Percentiles rank a stretch among this genome's conserved stretches.
Evolutionary conservation across 2,329 filamentous ascomycete species (phyloP).

Genomic region (Apiospora aurea): DNA sequence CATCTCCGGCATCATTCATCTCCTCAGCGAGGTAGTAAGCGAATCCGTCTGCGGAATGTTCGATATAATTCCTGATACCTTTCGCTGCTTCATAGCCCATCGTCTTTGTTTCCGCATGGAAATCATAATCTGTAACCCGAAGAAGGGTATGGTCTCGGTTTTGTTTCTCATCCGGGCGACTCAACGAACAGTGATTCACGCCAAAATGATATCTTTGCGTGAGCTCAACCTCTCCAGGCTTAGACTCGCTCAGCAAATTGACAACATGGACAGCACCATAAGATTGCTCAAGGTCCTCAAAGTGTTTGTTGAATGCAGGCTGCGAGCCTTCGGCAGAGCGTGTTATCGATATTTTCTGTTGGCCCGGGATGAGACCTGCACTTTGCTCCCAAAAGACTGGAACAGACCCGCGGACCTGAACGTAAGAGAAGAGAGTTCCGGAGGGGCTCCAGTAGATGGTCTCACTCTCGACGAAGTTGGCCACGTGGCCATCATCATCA

Average conservation of each 20-base stretch:
- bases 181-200: constrained; percentile 76
- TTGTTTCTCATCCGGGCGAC: constrained; percentile 61
- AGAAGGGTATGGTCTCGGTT: constrained; percentile 76
- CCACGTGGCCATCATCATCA: constrained; percentile 95
- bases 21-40: constrained; percentile 91
- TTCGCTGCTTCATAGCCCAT: constrained; percentile 91
- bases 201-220: constrained; percentile 81
- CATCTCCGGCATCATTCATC: constrained; percentile 59
- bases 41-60: constrained; percentile 82
- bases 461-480: constrained; percentile 99
- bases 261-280: constrained; percentile 94
- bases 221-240: constrained; percentile 84
- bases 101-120: constrained; percentile 91
- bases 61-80: constrained; percentile 80
- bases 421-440: constrained; percentile 87
- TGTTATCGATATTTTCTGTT: constrained; percentile 93
- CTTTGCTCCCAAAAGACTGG: constrained; percentile 98
- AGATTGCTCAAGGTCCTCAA: constrained; percentile 81
- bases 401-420: constrained; percentile 89
- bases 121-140: constrained; percentile 88
- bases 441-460: constrained; percentile 87
- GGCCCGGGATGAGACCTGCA: constrained; percentile 84
- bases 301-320: constrained; percentile 94
- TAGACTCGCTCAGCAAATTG: constrained; percentile 91
- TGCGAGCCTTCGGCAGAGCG: constrained; percentile 89